phyloP scores from a whole-genome alignment of 768 basidiomycete species.

The Erythrobasidium yunnanense region DNA sequence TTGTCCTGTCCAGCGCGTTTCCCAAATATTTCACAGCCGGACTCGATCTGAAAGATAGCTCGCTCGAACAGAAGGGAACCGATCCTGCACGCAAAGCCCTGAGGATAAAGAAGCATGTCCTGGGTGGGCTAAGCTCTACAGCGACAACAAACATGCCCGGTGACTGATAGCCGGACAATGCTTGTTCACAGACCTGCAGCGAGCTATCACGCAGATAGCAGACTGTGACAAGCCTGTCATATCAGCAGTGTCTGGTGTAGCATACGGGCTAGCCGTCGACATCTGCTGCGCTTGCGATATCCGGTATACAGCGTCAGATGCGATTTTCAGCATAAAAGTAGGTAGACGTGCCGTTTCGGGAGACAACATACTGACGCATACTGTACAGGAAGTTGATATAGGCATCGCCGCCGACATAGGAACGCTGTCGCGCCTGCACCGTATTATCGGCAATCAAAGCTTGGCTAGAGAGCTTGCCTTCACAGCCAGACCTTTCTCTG shows the following conservation, averaged over 20 bases:
- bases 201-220: constrained; percentile 57
- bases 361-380: constrained; percentile 68
- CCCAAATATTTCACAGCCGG: constrained; percentile 74
- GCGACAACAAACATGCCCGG: no score
- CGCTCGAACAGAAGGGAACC: constrained; percentile 5
- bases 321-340: constrained; percentile 29
- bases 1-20: constrained; percentile 61
- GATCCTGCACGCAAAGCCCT: constrained; percentile 54
- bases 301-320: constrained; percentile 53
- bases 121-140: no score
- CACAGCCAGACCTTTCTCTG: constrained; percentile 60
- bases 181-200: constrained; percentile 58
- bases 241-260: constrained; percentile 63
- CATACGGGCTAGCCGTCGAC: constrained; percentile 66
- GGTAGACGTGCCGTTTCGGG: constrained; percentile 66
- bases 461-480: constrained; percentile 64
- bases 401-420: constrained; percentile 83
- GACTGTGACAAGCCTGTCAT: constrained; percentile 69
- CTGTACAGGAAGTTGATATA: constrained; percentile 64
- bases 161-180: no score
- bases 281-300: constrained; percentile 67
- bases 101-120: constrained; percentile 36
- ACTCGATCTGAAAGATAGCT: constrained; percentile 53
- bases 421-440: constrained; percentile 68
- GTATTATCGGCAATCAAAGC: constrained; percentile 63